Evolutionary conservation across 148 eudicot species (phyloP), one percentile per base, ranked within the genome.

Genomic region (Rhododendron henanense): DNA sequence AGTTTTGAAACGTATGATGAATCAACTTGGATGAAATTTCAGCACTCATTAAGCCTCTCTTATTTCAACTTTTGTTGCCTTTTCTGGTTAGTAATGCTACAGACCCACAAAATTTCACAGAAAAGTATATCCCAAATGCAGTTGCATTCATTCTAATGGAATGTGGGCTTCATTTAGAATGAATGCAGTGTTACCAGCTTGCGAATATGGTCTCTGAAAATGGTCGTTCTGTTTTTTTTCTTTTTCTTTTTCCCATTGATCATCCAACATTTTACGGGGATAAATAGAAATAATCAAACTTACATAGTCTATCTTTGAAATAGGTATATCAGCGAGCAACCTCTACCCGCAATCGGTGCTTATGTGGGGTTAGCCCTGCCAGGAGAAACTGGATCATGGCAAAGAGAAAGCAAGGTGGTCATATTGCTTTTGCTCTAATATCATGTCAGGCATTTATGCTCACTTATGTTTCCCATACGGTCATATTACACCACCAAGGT

Each of bases 351-450:
- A 81, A 84, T 73, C 25, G 90, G 91, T 85, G 98, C 98, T 47
- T 95, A 90, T 75, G 90, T 97, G 37, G 99, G 99, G 15, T 87
- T 97, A 88, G 99, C 98, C 73, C 86, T 90, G 78, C 98, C 95
- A 15, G 99, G 99, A 87, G 93, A 90, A 10, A 89, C 87, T 35
- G 98, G 98, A 83, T 97, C 98, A 59, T 97, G 98, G 98, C 99
- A 97, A 91, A 89, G 90, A 86, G 98, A 97, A 91, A 90, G 95
- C 94, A 97, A 97, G 98, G 99, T 97, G 84, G 79, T 79, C 78
- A 41, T 69, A 69, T 33, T 50, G 6, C 5, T 44, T 28, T 35
- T 19, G 39, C 19, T 39, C 53, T 53, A 25, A 25, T 67, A 67
- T 10, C 74, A 67, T 10, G 14, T 67, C 35, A n/a, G 74, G 74